A percentile compares a stretch with the other conserved stretches of the same genome.
phyloP scores from a whole-genome alignment of 2,329 filamentous ascomycete genomes.

The Didymella sp. region DNA sequence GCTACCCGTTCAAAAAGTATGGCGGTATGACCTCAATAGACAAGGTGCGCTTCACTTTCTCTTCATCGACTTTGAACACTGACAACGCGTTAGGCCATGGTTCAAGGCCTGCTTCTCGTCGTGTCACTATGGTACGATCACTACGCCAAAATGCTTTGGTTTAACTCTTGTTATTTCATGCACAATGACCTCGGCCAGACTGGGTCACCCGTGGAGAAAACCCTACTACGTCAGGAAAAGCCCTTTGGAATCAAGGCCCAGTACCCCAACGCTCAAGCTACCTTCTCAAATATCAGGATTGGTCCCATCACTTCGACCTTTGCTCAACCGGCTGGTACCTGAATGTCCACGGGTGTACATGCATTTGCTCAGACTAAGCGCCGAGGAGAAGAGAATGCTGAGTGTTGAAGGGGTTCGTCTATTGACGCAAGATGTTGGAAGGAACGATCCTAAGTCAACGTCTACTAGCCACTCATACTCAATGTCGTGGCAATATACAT shows the following conservation, averaged over 20 bases:
- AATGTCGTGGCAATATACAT: neutral
- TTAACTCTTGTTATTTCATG: constrained; percentile 65
- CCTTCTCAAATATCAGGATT: constrained; percentile 42
- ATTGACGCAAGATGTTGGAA: neutral
- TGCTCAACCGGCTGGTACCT: constrained; percentile 30
- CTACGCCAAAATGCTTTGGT: constrained; percentile 71
- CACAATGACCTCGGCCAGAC: constrained; percentile 38
- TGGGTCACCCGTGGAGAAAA: constrained; percentile 44
- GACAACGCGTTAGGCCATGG: constrained; percentile 63
- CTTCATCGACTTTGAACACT: neutral
- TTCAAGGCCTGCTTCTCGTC: constrained; percentile 66
- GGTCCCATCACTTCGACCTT: constrained; percentile 43
- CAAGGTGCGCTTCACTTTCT: constrained; percentile 58
- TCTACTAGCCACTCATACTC: neutral
- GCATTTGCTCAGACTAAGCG: neutral
- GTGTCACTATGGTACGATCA: constrained; percentile 71
- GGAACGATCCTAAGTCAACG: neutral
- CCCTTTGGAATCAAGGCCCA: constrained; percentile 40
- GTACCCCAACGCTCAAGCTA: constrained; percentile 31
- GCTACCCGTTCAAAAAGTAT: constrained; percentile 59
- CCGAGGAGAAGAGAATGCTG: neutral
- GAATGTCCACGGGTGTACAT: neutral
- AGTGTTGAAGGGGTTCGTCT: neutral
- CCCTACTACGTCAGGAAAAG: constrained; percentile 32
- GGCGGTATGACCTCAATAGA: constrained; percentile 66